Percentiles rank a stretch among this genome's conserved stretches.
Evolutionary conservation across 768 basidiomycete genomes (phyloP).

Genomic region (Sporobolomyces pararoseus): DNA sequence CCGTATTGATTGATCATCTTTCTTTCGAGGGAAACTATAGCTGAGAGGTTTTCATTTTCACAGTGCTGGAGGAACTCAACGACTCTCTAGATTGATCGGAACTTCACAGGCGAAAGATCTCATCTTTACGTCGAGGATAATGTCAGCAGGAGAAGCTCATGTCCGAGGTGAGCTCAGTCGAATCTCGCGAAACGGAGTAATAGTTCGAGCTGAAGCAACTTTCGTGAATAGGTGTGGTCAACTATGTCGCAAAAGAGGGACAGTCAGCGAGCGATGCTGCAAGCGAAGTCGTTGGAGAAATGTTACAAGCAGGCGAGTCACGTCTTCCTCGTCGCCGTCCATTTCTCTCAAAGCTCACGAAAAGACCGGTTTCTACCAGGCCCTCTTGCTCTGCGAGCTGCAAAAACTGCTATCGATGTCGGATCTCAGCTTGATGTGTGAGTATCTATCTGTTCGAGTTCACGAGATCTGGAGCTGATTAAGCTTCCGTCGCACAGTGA

Average conservation of each 20-base stretch:
- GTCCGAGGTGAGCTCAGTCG: constrained; percentile 59
- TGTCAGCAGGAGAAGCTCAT: constrained; percentile 65
- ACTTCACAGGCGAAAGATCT: constrained; percentile 76
- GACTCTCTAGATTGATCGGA: constrained; percentile 71
- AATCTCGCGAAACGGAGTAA: not conserved
- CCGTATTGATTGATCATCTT: not conserved
- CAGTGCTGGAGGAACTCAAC: constrained; percentile 76
- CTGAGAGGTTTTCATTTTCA: not conserved
- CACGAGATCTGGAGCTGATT: not conserved
- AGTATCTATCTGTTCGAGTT: not conserved
- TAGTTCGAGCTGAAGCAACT: too few species aligned
- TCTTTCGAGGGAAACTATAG: not conserved
- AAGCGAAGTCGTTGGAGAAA: constrained; percentile 13
- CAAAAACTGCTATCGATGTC: constrained; percentile 36
- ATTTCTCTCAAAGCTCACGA: not conserved
- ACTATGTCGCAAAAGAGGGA: constrained; percentile 10
- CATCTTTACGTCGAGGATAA: constrained; percentile 71
- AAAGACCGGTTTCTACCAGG: constrained; percentile 4
- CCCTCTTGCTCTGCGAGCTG: constrained; percentile 38
- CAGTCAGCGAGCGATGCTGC: constrained; percentile 34
- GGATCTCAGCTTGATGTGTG: constrained; percentile 29
- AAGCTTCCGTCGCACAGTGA: not conserved
- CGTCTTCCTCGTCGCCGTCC: not conserved
- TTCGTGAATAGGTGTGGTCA: constrained; percentile 40
- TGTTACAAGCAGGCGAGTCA: constrained; percentile 25